Conservation (phyloP, 106 monocot genomes). For the Dendrobium huoshanense region DNA sequence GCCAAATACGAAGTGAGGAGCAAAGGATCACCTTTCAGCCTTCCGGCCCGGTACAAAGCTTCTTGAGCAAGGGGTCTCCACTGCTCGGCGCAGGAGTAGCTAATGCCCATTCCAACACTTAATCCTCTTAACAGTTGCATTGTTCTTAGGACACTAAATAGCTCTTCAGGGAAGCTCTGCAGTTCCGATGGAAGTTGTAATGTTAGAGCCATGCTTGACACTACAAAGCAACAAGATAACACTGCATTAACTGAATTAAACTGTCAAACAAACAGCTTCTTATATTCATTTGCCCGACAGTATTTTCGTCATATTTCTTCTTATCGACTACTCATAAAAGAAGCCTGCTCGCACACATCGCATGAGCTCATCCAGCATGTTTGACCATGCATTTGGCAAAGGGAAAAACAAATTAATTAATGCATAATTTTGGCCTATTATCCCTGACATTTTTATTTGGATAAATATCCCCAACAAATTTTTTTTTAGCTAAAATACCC, state of each 20-base stretch:
- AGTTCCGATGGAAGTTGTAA: neutral
- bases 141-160: slow-evolving; percentile 83
- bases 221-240: too few species aligned
- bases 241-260: neutral
- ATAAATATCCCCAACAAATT: too few species aligned
- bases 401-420: neutral
- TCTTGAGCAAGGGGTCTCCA: slow-evolving; percentile 96
- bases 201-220: neutral
- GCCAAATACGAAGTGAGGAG: neutral
- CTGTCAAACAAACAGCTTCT: neutral
- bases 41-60: slow-evolving; percentile 59
- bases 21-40: slow-evolving; percentile 33
- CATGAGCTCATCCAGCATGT: too few species aligned
- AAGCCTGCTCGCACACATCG: neutral
- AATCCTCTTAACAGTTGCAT: slow-evolving; percentile 87
- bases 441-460: too few species aligned
- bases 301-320: neutral
- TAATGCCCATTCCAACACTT: slow-evolving; percentile 83
- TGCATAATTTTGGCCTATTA: too few species aligned
- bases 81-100: slow-evolving; percentile 75
- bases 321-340: neutral
- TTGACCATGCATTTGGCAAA: neutral
- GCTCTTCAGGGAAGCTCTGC: slow-evolving; percentile 91
- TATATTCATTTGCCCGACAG: neutral
- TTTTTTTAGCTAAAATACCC: too few species aligned